Evolutionary conservation across 768 basidiomycete species (phyloP).

Genomic region (Tulasnella sp.): DNA sequence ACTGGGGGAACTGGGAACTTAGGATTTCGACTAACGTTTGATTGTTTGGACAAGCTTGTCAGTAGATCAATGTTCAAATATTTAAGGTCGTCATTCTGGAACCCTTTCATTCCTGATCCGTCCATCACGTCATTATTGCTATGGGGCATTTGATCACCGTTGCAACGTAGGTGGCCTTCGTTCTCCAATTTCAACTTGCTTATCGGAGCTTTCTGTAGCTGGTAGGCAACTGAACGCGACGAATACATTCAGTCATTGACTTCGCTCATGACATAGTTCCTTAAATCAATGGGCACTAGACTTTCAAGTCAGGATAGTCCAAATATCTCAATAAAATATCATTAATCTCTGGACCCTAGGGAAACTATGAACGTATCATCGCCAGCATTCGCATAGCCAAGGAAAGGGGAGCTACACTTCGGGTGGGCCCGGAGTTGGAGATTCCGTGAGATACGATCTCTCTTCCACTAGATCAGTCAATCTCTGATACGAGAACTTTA

Average conservation of each 20-base stretch:
- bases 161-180: conserved; percentile 51
- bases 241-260: conserved; percentile 16
- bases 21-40: too few relatives aligned
- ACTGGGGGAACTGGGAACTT: too few relatives aligned
- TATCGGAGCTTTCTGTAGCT: conserved; percentile 17
- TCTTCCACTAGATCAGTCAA: neutral
- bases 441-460: conserved; percentile 76
- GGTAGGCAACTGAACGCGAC: conserved; percentile 21
- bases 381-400: conserved; percentile 82
- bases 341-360: conserved; percentile 34
- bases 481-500: neutral
- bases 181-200: neutral
- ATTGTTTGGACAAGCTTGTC: too few relatives aligned
- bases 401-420: conserved; percentile 68
- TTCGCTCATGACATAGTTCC: conserved; percentile 40
- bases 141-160: conserved; percentile 84
- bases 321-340: neutral
- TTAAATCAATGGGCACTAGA: conserved; percentile 97
- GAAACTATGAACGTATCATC: conserved; percentile 85
- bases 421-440: conserved; percentile 95
- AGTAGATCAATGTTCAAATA: too few relatives aligned
- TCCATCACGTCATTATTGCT: neutral
- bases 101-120: too few relatives aligned
- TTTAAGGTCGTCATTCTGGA: neutral
- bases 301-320: conserved; percentile 52